These are phyloP conservation scores for Aphanomyces astaci DNA, from an alignment of 352 stramenopile species.

Conservation along the genomic window DNA sequence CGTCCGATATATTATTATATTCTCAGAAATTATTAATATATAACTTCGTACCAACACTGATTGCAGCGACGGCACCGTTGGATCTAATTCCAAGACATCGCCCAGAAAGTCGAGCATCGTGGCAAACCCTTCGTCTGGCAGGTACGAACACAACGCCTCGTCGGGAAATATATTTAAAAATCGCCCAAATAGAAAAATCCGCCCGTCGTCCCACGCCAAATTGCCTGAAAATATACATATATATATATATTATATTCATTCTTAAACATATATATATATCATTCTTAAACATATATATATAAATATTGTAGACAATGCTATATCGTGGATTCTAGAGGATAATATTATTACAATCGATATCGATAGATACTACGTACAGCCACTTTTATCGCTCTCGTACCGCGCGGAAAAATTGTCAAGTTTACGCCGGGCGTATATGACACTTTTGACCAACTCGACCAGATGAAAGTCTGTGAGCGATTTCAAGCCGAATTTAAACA, in stretches of 20 bases:
- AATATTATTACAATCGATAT: no score
- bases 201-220: constrained; percentile 32
- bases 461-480: constrained; percentile 56
- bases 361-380: not conserved
- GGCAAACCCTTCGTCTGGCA: constrained; percentile 37
- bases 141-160: constrained; percentile 29
- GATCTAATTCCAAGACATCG: constrained; percentile 57
- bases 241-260: no score
- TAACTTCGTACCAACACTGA: constrained; percentile 12
- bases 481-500: constrained; percentile 44
- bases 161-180: constrained; percentile 49
- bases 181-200: constrained; percentile 45
- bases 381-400: constrained; percentile 28
- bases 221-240: no score
- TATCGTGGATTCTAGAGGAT: no score
- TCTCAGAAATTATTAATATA: no score
- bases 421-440: constrained; percentile 38
- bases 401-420: constrained; percentile 25
- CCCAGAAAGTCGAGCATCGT: constrained; percentile 47
- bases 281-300: no score
- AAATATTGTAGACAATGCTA: no score
- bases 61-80: constrained; percentile 6
- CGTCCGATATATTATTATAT: no score
- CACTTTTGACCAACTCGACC: constrained; percentile 61
- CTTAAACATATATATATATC: no score